These are phyloP conservation scores for Aspergillus fischeri DNA, from an alignment of 2,329 filamentous ascomycete genomes.

Conservation along the genomic window DNA sequence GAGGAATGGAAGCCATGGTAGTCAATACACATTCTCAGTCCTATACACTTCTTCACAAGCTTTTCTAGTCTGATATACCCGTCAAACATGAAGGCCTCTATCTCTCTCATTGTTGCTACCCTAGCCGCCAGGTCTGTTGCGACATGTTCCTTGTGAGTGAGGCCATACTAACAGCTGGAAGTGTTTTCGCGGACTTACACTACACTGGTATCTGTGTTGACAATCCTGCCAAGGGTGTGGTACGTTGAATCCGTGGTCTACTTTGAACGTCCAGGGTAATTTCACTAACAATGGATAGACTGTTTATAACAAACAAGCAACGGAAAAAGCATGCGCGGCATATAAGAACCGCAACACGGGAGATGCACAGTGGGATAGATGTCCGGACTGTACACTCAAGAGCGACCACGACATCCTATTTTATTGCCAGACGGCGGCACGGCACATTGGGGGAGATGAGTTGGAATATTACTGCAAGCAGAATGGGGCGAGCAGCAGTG, in stretches of 20 bases:
- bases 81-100: conserved; percentile 1
- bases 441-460: conserved; percentile 20
- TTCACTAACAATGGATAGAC: conserved; percentile 2
- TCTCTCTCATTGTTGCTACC: conserved; percentile 4
- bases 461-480: conserved; percentile 18
- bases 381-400: conserved; percentile 16
- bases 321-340: conserved; percentile 14
- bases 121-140: conserved; percentile 5
- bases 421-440: conserved; percentile 17
- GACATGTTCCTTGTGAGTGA: not conserved
- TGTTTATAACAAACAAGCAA: conserved; percentile 13
- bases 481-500: conserved; percentile 11
- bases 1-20: no score
- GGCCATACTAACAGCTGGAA: no score
- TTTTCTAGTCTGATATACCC: no score
- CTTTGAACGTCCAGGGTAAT: no score
- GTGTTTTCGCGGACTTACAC: no score
- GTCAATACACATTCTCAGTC: no score
- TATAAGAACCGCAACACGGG: conserved; percentile 21
- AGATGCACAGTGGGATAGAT: conserved; percentile 17
- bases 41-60: no score
- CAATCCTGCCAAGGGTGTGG: no score
- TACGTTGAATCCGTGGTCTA: no score
- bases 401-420: conserved; percentile 12
- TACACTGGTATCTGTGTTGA: no score